Base-by-base conservation (phyloP, 306 rosid genomes). In the Vicia villosa region DNA sequence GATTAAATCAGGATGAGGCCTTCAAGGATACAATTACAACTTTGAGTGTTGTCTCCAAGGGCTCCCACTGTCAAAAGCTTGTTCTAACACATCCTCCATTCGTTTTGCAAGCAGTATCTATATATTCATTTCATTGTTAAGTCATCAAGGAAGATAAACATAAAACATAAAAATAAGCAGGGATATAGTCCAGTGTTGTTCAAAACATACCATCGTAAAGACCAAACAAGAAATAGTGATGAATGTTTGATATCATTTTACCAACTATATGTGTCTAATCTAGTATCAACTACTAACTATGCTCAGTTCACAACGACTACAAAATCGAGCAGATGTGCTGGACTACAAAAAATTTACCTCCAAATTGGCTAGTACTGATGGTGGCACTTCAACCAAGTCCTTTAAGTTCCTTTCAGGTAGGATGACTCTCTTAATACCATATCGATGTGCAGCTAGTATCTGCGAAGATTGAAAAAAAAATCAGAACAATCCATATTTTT, bases 391-490 rank as follows among this genome's bases (percentile, higher is more conserved):
- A 67, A 69, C 93, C 77, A 91, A 87, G 84, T 94, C 99, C 76
- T 94, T 94, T 89, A 85, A 74, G 76, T 94, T 94, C 85, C 92
- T 88, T 83, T 94, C 92, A 40, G 99, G 99, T 38, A 91, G 84
- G 76, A 94, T 91, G 64, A 94, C 89, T 69, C 99, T 88, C 78
- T 80, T 94, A 64, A 94, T 87, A 66, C 99, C 97, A 63, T 63
- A 81, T 63, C 97, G 92, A 64, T 91, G 97, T 11, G 99, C 99
- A 52, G 97, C 99, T 85, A 94, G 83, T 80, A 94, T 83, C 99
- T 94, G 86, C 74, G 75, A 42, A 54, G n/a, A 76, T 73, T 34
- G 49, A 58, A 21, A 78, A 21, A 78, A 47, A 32, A 58, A 63
- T 70, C 38, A 58, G 68, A 69, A 36, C 34, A 73, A 24, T 47